Conservation (phyloP, 164 flowering plant species). For the Hamamelis virginiana region DNA sequence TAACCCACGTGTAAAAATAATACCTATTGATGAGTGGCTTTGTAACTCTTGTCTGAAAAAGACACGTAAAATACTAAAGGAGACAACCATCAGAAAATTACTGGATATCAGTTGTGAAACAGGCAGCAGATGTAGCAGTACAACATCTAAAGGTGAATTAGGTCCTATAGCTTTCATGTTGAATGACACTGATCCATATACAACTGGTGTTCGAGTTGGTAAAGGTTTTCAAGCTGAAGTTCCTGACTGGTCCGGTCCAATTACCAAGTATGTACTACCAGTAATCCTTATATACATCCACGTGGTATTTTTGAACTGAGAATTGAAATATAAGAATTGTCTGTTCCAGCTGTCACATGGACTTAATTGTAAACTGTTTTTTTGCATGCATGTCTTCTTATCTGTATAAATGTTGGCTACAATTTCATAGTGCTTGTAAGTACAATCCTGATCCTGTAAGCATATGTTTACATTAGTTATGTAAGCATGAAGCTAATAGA, state of each 20-base stretch:
- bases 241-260: conserved; percentile 78
- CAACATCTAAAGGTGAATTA: conserved; percentile 28
- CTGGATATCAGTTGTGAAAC: conserved; percentile 19
- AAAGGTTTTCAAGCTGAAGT: conserved; percentile 79
- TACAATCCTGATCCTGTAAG: too few species aligned
- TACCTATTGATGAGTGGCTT: conserved; percentile 71
- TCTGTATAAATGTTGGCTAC: too few species aligned
- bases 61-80: conserved; percentile 43
- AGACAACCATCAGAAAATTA: conserved; percentile 19
- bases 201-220: conserved; percentile 70
- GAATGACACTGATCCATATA: conserved; percentile 54
- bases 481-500: too few species aligned
- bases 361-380: too few species aligned
- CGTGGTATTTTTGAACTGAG: too few species aligned
- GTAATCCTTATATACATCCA: not conserved
- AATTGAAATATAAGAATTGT: too few species aligned
- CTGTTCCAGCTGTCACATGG: too few species aligned
- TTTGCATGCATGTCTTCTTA: too few species aligned
- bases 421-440: too few species aligned
- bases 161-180: conserved; percentile 58
- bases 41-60: conserved; percentile 65
- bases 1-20: conserved; percentile 44
- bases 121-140: conserved; percentile 23
- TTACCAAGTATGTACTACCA: conserved; percentile 43
- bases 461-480: too few species aligned